Conservation (phyloP, 768 basidiomycete species). For the Lactarius deliciosus region DNA sequence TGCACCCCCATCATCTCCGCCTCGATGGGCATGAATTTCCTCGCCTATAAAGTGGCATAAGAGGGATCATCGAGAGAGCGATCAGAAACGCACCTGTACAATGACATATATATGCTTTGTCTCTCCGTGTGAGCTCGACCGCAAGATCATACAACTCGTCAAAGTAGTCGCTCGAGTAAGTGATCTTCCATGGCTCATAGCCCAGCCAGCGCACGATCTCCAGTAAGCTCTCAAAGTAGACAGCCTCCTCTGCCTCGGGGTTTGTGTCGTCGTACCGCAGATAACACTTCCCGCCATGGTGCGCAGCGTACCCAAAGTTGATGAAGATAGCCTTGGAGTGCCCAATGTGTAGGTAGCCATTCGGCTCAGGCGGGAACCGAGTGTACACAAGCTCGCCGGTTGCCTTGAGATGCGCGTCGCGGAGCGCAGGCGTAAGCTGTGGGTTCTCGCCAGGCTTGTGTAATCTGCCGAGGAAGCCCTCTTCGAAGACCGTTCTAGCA, state of each 20-base stretch:
- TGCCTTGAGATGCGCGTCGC: conserved; percentile 73
- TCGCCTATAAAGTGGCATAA: conserved; percentile 58
- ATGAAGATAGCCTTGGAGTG: conserved; percentile 99
- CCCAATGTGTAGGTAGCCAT: conserved; percentile 93
- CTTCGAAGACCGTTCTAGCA: conserved; percentile 75
- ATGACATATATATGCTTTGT: conserved; percentile 94
- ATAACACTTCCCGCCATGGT: conserved; percentile 90
- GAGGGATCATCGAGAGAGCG: not conserved
- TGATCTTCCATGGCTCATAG: conserved; percentile 98
- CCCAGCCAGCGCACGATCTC: conserved; percentile 97
- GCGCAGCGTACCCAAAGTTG: conserved; percentile 97
- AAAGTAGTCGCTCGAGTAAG: conserved; percentile 98
- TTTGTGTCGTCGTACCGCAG: conserved; percentile 98
- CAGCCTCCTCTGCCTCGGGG: conserved; percentile 94
- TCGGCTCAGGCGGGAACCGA: conserved; percentile 98
- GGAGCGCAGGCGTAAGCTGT: conserved; percentile 75
- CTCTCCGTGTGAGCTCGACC: conserved; percentile 81
- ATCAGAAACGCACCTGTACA: conserved; percentile 74
- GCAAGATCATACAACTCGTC: conserved; percentile 83
- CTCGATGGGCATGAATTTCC: conserved; percentile 86
- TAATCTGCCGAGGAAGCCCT: conserved; percentile 89
- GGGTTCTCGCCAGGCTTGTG: conserved; percentile 95
- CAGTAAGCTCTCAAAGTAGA: conserved; percentile 95
- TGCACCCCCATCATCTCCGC: conserved; percentile 74
- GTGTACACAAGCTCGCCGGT: conserved; percentile 89